Evolutionary conservation across 2,329 filamentous ascomycete genomes (phyloP), one percentile per base, ranked within the genome.

Genomic region (Microascus cirrosus): DNA sequence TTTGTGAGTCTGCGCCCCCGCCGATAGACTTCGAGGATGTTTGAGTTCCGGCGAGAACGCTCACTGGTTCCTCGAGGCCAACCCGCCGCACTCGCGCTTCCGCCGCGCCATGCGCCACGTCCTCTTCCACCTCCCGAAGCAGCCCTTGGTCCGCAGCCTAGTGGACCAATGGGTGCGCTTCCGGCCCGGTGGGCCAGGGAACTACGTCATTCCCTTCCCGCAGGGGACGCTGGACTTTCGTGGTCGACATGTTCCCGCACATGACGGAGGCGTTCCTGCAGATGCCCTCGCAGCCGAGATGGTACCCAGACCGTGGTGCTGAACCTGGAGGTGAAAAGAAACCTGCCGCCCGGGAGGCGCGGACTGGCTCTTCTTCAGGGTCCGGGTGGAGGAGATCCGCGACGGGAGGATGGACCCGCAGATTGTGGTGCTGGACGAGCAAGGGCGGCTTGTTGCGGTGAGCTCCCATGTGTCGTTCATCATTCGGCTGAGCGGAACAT

Each of bases 301-400:
- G 87, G 89, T 90, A 89, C 67, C 88, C 88, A n/a, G 0, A 95
- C 89, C 0, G 70, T 95, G 1, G 73, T 85, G 22, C 71, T 94
- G 66, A 90, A 89, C 67, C 65, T 95, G 25, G 89, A 95, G 61
- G 74, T 91, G 48, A 94, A 93, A 74, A 89, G 86, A 67, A 69
- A 77, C 8, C 68, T 95, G 52, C 87, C 88, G 0, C 71, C 73
- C 3, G 80, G 81, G 51, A n/a, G 89, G 89, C 0, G 82, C 83
- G 1, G 84, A 89, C 67, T 94, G 87, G 84, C 67, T 95, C 57
- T 85, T 85, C 64, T 74, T 84, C 48, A 77, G 87, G 34, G 76
- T 85, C 13, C 76, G 80, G 58, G 77, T 83, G 4, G 91, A 89
- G 70, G 73, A 77, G 68, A 81, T 92, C 50, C 78, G 77, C 62